Base-by-base conservation (phyloP, 495 filamentous ascomycete species). In the Hypoxylon perforatum region DNA sequence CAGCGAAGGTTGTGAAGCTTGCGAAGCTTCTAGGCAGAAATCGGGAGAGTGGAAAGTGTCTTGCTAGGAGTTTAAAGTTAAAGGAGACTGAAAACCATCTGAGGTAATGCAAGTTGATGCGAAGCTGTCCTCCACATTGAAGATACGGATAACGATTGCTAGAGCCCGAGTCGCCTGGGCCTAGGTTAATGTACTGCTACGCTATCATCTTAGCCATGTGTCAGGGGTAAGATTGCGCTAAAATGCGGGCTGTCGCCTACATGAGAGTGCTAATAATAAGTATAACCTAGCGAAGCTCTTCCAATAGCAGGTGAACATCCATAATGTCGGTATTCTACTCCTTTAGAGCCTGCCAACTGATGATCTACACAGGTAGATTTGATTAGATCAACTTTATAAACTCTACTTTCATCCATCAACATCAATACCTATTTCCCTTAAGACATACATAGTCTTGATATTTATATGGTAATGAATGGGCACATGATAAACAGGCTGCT, bases 151-250 rank as follows among this genome's bases (percentile, higher is more conserved):
- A 48, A 61, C 48, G 11, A 48, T 52, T 38, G 39, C 5, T 18
- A 39, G 14, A 18, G 39, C 36, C 55, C 30, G 36, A 47, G 30
- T 48, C 21, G 6, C 41, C 15, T 44, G 2, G n/a, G 18, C 41
- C 38, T 56, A 45, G 14, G 18, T n/a, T 39, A 44, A 44, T 33
- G 15, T 46, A 39, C 15, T 28, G 30, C 30, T 58, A 44, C 30
- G 1, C 10, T 35, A 38, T 58, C 25, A 39, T 44, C 44, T 47
- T 57, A 50, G 52, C 61, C 45, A 57, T 57, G 51, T 47, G 41
- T 64, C 61, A 64, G 54, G 61, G 61, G 61, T 64, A 64, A 30
- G 14, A 28, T 18, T 33, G 48, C 61, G 47, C 61, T 64, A 64
- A 58, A 38, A 42, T 28, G 61, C 61, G 54, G 52, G 28, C 53